Conservation (phyloP, 495 filamentous ascomycete species). For the Hypoxylon trugodes region DNA sequence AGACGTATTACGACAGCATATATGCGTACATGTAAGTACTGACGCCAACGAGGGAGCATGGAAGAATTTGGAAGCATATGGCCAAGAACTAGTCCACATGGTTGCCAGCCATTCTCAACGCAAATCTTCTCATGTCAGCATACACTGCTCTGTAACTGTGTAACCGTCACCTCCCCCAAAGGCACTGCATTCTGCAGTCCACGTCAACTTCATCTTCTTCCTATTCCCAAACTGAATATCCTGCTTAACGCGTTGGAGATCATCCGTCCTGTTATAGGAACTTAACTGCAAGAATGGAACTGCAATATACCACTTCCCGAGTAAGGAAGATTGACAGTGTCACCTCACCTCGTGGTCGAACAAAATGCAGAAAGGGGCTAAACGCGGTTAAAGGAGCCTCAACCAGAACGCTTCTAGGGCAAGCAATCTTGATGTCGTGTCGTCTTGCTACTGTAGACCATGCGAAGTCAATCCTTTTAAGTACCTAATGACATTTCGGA, state of each 20-base stretch:
- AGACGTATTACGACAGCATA: neutral
- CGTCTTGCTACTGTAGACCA: constrained; percentile 3
- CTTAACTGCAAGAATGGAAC: constrained; percentile 25
- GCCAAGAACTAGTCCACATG: constrained; percentile 32
- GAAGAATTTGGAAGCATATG: constrained; percentile 13
- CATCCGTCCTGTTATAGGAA: neutral
- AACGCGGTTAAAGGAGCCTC: constrained; percentile 34
- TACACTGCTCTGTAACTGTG: constrained; percentile 19
- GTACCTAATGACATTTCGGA: constrained; percentile 16
- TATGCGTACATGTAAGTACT: neutral
- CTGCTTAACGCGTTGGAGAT: constrained; percentile 6
- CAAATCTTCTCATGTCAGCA: constrained; percentile 18
- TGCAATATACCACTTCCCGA: constrained; percentile 25
- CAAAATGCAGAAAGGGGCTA: constrained; percentile 18
- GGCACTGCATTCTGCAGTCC: constrained; percentile 9
- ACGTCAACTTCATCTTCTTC: neutral
- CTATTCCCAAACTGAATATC: neutral
- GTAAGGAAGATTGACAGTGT: constrained; percentile 31
- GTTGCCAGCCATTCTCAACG: constrained; percentile 13
- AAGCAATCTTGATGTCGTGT: constrained; percentile 1
- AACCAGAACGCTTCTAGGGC: constrained; percentile 1
- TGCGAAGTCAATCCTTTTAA: constrained; percentile 8
- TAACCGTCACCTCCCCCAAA: constrained; percentile 7
- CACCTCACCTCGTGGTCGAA: constrained; percentile 34
- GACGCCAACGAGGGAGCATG: neutral